Percentiles rank a stretch among this genome's conserved stretches.
These are phyloP conservation scores for Arbutus unedo DNA, from an alignment of 148 eudicot species.

Conservation along the genomic window DNA sequence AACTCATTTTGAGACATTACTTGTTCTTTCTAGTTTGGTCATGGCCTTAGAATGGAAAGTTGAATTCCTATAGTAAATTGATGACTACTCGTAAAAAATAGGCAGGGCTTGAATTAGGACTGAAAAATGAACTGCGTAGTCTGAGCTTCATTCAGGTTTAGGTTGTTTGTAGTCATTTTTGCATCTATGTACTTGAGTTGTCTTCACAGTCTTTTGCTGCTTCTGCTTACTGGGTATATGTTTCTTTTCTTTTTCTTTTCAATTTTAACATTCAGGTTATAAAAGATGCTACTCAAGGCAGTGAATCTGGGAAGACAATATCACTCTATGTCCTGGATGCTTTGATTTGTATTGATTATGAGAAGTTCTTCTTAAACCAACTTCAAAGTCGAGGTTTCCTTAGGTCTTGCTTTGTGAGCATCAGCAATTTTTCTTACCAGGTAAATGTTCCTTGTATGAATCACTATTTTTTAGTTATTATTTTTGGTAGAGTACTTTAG, in stretches of 20 bases:
- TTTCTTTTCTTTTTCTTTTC: background rate
- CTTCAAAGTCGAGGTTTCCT: constrained; percentile 97
- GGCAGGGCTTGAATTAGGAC: constrained; percentile 9
- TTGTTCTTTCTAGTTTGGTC: background rate
- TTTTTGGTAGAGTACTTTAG: background rate
- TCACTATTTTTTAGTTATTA: background rate
- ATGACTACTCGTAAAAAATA: background rate
- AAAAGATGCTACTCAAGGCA: constrained; percentile 91
- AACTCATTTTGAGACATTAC: background rate
- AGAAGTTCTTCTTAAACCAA: constrained; percentile 83
- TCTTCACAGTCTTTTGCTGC: background rate
- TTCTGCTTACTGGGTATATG: background rate
- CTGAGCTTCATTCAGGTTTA: background rate
- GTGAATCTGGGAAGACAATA: constrained; percentile 91
- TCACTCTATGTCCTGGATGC: constrained; percentile 82
- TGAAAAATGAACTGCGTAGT: background rate
- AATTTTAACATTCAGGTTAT: constrained; percentile 46
- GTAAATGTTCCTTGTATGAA: constrained; percentile 29
- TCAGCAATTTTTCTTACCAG: constrained; percentile 78
- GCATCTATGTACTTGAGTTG: constrained; percentile 14
- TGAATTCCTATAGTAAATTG: background rate
- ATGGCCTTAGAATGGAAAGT: background rate
- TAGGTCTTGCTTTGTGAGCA: constrained; percentile 79
- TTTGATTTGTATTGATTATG: constrained; percentile 82
- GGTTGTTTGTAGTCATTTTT: background rate